Conservation (phyloP, 768 basidiomycete genomes). For the Phylloporus sp. region DNA sequence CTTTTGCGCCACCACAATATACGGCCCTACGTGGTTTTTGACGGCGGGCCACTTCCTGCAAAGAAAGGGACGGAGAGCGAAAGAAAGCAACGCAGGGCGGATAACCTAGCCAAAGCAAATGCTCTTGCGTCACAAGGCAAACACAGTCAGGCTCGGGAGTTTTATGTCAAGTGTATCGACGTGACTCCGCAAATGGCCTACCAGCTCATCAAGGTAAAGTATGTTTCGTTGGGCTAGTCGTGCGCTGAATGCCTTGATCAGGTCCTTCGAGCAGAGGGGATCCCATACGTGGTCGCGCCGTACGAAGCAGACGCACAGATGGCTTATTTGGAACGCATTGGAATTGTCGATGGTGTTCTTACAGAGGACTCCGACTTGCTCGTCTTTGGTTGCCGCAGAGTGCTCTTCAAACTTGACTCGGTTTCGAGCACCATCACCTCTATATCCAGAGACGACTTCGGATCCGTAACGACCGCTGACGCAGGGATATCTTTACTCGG, state of each 20-base stretch:
- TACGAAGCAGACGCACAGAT: slow-evolving; percentile 99
- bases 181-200: slow-evolving; percentile 97
- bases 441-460: slow-evolving; percentile 67
- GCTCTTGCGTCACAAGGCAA: slow-evolving; percentile 73
- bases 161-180: slow-evolving; percentile 86
- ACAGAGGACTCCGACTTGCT: slow-evolving; percentile 98
- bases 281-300: slow-evolving; percentile 89
- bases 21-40: slow-evolving; percentile 89
- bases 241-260: slow-evolving; percentile 30
- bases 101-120: slow-evolving; percentile 70
- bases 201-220: slow-evolving; percentile 86
- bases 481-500: slow-evolving; percentile 71
- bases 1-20: slow-evolving; percentile 82
- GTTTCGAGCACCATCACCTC: slow-evolving; percentile 57
- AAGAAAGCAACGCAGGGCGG: slow-evolving; percentile 69
- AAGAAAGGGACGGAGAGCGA: slow-evolving; percentile 87
- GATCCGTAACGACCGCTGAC: slow-evolving; percentile 45
- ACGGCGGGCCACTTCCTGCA: slow-evolving; percentile 92
- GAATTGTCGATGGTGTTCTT: slow-evolving; percentile 84
- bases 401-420: slow-evolving; percentile 89
- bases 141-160: slow-evolving; percentile 76
- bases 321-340: slow-evolving; percentile 80
- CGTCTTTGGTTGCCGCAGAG: slow-evolving; percentile 91
- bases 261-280: slow-evolving; percentile 78
- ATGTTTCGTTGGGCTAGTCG: neutral